Evolutionary conservation across 768 basidiomycete species (phyloP), one percentile per base, ranked within the genome.

Genomic region (Collybiopsis confluens): DNA sequence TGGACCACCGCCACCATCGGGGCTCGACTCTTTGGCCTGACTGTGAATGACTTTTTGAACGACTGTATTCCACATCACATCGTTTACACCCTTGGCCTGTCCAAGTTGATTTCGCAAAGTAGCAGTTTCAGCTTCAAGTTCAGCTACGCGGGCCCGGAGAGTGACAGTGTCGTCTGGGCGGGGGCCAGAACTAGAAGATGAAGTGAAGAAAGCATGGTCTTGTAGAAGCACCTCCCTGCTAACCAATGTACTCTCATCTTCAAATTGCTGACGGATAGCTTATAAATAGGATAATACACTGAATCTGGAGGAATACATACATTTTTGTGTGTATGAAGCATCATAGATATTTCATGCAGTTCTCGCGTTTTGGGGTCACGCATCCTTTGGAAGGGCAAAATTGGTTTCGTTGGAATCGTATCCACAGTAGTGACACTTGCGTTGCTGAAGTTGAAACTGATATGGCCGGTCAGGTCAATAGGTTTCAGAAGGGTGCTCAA

Each of bases 1-100:
- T 21, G 26, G 8, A 20, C 6, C n/a, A 41, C 38, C 50, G 23
- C 13, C 26, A 8, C 15, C 30, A 5, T 13, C 36, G 35, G 20
- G 27, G 27, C 13, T 20, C 23, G 33, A 2, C 11, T 24, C 11
- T n/a, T 52, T 52, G 40, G 16, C 66, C 45, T 70, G 65, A 10
- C 64, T 67, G 43, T 72, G 69, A 2, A 87, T 69, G 13, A 85
- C 68, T 42, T 71, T 78, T 58, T 88, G 84, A 26, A 95, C 88
- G 1, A 93, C 80, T 2, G 78, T 81, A 59, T 90, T 87, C 95
- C 95, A 97, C 87, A 97, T 96, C 49, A 80, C 77, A 63, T 97
- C 92, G 61, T 97, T 98, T 55, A 97, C 77, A n/a, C 86, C 82
- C 63, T 93, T 92, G 4, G 95, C 95, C 64, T 83, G 86, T 24